phyloP scores from a whole-genome alignment of 1,284 basidiomycete species.

The Exsudoporus floridanus region DNA sequence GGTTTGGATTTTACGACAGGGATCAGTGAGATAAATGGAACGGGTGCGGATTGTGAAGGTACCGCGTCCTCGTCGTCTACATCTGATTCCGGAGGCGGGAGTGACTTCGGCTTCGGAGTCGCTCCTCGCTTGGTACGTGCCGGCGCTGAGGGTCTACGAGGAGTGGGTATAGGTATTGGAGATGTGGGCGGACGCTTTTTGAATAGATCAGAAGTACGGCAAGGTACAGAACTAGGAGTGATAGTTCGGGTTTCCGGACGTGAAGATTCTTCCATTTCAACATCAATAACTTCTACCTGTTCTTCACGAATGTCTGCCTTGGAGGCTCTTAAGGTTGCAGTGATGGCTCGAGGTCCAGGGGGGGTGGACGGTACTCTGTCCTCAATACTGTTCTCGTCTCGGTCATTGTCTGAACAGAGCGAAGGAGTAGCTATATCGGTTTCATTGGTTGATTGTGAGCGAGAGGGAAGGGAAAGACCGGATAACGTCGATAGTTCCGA shows the following conservation, averaged over 20 bases:
- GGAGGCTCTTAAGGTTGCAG: background rate
- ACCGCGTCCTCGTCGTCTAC: constrained; percentile 25
- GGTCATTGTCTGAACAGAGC: constrained; percentile 64
- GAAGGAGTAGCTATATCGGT: constrained; percentile 56
- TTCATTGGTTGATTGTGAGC: constrained; percentile 23
- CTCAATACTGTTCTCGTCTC: constrained; percentile 46
- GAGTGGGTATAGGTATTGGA: constrained; percentile 55
- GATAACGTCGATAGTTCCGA: constrained; percentile 5
- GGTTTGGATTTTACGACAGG: constrained; percentile 18
- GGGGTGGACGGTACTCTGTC: constrained; percentile 48
- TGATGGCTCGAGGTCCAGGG: constrained; percentile 25
- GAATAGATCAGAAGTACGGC: constrained; percentile 42
- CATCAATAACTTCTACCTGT: constrained; percentile 37
- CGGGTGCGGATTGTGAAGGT: constrained; percentile 25
- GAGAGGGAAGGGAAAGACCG: constrained; percentile 6
- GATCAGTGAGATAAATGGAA: constrained; percentile 30
- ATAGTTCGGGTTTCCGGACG: constrained; percentile 6
- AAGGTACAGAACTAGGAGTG: constrained; percentile 10
- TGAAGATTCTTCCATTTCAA: constrained; percentile 35
- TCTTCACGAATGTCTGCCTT: constrained; percentile 7
- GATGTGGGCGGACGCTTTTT: constrained; percentile 60
- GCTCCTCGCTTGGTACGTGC: constrained; percentile 38
- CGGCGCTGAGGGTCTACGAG: constrained; percentile 56
- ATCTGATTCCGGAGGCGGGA: constrained; percentile 16
- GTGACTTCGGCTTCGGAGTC: constrained; percentile 21